Evolutionary conservation across 169 alveolate species (phyloP).

Genomic region (Babesia bovis): DNA sequence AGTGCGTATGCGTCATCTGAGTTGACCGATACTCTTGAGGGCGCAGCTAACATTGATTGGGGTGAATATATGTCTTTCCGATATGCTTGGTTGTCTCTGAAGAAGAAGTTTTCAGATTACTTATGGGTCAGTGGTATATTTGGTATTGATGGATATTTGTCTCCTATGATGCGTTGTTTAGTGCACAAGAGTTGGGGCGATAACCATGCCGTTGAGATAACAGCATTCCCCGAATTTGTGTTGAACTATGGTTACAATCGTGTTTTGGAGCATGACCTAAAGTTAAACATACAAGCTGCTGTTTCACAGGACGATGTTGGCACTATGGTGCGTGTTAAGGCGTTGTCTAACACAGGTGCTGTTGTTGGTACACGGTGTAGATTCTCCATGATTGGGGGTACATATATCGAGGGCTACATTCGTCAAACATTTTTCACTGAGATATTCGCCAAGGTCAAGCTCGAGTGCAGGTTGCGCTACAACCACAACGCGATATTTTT

Average conservation of each 20-base stretch:
- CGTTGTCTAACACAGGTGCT: slow-evolving; percentile 30
- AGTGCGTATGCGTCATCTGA: slow-evolving; percentile 35
- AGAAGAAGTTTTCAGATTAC: slow-evolving; percentile 57
- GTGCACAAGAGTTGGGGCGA: slow-evolving; percentile 55
- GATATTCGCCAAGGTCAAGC: slow-evolving; percentile 37
- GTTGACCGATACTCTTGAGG: slow-evolving; percentile 41
- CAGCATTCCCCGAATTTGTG: slow-evolving; percentile 25
- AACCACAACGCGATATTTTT: slow-evolving; percentile 17
- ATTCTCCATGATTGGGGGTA: slow-evolving; percentile 49
- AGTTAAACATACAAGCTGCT: slow-evolving; percentile 69
- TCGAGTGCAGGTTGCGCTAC: slow-evolving; percentile 62
- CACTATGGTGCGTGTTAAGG: slow-evolving; percentile 40
- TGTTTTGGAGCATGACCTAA: slow-evolving; percentile 51
- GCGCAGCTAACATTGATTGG: slow-evolving; percentile 35
- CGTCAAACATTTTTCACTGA: slow-evolving; percentile 29
- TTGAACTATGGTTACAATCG: slow-evolving; percentile 43
- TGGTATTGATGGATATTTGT: slow-evolving; percentile 16
- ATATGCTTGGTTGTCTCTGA: slow-evolving; percentile 23
- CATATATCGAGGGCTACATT: slow-evolving; percentile 49
- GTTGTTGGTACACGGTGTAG: slow-evolving; percentile 44
- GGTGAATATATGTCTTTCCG: slow-evolving; percentile 31
- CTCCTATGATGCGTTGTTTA: slow-evolving; percentile 49
- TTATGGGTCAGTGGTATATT: slow-evolving; percentile 46
- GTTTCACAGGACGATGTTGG: slow-evolving; percentile 67
- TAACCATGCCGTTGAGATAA: slow-evolving; percentile 43